Conservation (phyloP, 768 basidiomycete genomes). For the Amanita rimosa region DNA sequence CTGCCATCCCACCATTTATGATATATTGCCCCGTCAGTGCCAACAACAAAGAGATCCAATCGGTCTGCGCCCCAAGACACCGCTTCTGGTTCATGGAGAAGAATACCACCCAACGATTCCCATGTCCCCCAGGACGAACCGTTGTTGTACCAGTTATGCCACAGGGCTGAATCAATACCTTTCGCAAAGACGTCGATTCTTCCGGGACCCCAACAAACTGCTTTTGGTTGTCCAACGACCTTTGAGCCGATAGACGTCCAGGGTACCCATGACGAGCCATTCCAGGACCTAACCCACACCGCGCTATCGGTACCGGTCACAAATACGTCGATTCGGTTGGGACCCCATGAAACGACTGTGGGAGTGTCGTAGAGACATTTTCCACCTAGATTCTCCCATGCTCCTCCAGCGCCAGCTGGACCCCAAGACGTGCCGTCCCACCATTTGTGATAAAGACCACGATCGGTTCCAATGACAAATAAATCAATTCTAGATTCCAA, state of each 20-base stretch:
- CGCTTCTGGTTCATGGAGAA: neutral
- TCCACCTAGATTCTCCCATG: neutral
- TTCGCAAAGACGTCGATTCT: neutral
- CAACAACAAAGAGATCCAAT: neutral
- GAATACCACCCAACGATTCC: neutral
- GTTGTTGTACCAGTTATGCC: neutral
- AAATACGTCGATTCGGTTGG: neutral
- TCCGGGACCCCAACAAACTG: neutral
- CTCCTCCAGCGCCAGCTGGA: too few relatives aligned
- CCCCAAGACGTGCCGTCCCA: neutral
- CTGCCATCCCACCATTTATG: too few relatives aligned
- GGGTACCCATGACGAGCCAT: neutral
- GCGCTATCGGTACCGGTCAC: neutral
- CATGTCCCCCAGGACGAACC: neutral
- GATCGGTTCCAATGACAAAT: too few relatives aligned
- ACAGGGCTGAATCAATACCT: neutral
- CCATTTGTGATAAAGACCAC: neutral
- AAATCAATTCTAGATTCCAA: too few relatives aligned
- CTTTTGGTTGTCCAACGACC: neutral
- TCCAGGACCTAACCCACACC: neutral
- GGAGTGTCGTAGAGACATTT: neutral
- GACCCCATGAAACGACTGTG: neutral
- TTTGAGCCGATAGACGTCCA: neutral
- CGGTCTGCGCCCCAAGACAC: neutral
- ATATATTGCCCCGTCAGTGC: too few relatives aligned